Conservation (phyloP, 768 basidiomycete species). For the Trametes punicea region DNA sequence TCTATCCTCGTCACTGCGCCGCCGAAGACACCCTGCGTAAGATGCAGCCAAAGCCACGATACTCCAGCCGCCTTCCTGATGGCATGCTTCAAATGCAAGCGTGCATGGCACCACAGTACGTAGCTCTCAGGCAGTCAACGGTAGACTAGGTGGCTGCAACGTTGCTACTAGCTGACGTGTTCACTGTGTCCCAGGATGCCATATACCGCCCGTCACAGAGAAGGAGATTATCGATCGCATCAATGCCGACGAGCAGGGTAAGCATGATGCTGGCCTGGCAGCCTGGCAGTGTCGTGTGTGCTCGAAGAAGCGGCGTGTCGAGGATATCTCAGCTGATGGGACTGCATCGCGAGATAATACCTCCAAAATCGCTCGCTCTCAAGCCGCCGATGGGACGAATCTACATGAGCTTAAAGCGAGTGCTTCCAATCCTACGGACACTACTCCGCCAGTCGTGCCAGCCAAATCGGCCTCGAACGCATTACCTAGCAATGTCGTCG, state of each 20-base stretch:
- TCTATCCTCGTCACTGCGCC: not conserved
- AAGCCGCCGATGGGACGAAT: too few relatives aligned
- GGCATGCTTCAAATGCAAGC: slow-evolving; percentile 16
- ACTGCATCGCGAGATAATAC: too few relatives aligned
- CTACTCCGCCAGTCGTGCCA: too few relatives aligned
- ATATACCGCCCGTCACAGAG: slow-evolving; percentile 18
- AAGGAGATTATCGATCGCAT: slow-evolving; percentile 13
- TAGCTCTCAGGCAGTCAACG: not conserved
- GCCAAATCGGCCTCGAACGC: not conserved
- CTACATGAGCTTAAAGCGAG: too few relatives aligned
- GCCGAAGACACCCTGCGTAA: slow-evolving; percentile 5
- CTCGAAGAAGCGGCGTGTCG: slow-evolving; percentile 6
- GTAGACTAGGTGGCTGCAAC: too few relatives aligned
- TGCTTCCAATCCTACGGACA: too few relatives aligned
- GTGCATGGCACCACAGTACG: slow-evolving; percentile 22
- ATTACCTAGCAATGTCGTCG: not conserved
- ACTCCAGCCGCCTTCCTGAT: slow-evolving; percentile 14
- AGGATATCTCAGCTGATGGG: not conserved
- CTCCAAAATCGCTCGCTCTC: too few relatives aligned
- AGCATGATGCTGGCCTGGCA: slow-evolving; percentile 2
- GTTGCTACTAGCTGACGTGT: not conserved
- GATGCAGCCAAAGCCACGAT: slow-evolving; percentile 13
- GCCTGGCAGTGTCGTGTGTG: slow-evolving; percentile 18
- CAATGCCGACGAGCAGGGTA: slow-evolving; percentile 6
- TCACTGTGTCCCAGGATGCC: slow-evolving; percentile 7